Conservation (phyloP, 306 rosid species). For the Corylus americana region DNA sequence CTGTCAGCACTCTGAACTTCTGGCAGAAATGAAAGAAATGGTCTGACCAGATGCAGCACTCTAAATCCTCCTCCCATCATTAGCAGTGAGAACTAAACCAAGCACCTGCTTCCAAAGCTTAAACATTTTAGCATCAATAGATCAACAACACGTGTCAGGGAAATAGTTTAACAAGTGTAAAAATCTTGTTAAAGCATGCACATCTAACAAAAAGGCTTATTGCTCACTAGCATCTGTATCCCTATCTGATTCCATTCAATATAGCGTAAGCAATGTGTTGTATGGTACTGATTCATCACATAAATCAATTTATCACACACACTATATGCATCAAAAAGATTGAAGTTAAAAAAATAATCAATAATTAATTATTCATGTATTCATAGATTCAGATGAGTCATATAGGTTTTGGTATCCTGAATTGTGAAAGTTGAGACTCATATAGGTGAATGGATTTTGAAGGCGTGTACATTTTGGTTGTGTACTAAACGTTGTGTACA, state of each 20-base stretch:
- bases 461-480: no score
- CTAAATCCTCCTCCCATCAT: constrained; percentile 78
- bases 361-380: neutral
- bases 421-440: no score
- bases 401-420: no score
- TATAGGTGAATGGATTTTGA: no score
- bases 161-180: neutral
- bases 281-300: neutral
- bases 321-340: neutral
- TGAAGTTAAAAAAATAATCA: neutral
- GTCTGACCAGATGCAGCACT: constrained; percentile 65
- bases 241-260: neutral
- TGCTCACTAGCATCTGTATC: neutral
- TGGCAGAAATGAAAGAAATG: constrained; percentile 68
- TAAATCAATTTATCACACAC: neutral
- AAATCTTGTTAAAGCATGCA: neutral
- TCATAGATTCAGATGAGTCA: no score
- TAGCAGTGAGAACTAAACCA: neutral
- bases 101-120: constrained; percentile 1
- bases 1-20: constrained; percentile 69
- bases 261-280: neutral
- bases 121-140: neutral
- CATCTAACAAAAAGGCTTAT: neutral
- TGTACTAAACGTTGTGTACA: no score
- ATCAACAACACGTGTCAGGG: neutral